phyloP scores from a whole-genome alignment of 2,329 filamentous ascomycete species.

The Salinomyces thailandicus region DNA sequence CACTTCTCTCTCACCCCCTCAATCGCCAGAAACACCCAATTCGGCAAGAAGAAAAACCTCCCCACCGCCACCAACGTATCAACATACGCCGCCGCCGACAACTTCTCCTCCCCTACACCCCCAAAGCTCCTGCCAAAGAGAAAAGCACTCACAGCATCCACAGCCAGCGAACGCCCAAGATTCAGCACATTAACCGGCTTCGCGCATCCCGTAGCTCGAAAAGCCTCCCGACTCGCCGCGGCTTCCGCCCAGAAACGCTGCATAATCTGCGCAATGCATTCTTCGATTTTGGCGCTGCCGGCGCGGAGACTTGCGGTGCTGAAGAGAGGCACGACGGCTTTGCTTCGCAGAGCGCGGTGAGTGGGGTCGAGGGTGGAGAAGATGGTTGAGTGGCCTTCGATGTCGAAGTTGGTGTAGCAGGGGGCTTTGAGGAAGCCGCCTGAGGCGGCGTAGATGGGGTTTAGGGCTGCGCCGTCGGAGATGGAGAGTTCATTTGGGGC shows the following conservation, averaged over 20 bases:
- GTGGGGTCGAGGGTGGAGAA: constrained; percentile 39
- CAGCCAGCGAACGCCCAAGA: constrained; percentile 38
- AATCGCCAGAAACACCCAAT: constrained; percentile 29
- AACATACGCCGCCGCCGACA: constrained; percentile 42
- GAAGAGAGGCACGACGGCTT: constrained; percentile 42
- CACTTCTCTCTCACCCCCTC: constrained; percentile 30
- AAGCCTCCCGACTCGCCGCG: constrained; percentile 7
- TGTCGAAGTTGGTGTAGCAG: constrained; percentile 47
- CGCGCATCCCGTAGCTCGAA: constrained; percentile 9
- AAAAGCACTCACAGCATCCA: constrained; percentile 46
- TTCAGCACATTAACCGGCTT: constrained; percentile 40
- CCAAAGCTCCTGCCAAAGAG: constrained; percentile 44
- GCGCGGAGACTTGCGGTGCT: constrained; percentile 36
- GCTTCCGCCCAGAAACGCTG: constrained; percentile 30
- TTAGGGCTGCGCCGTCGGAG: constrained; percentile 35
- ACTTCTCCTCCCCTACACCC: constrained; percentile 31
- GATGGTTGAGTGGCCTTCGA: constrained; percentile 45
- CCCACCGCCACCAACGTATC: constrained; percentile 46
- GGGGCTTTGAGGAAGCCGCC: constrained; percentile 45
- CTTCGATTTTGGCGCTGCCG: constrained; percentile 29
- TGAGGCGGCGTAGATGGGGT: constrained; percentile 41
- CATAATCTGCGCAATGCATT: constrained; percentile 35
- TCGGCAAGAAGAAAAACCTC: constrained; percentile 45
- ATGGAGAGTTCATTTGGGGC: constrained; percentile 55
- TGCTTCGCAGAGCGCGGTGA: constrained; percentile 36